phyloP scores from a whole-genome alignment of 345 rosid genomes.

The Toxicodendron radicans region DNA sequence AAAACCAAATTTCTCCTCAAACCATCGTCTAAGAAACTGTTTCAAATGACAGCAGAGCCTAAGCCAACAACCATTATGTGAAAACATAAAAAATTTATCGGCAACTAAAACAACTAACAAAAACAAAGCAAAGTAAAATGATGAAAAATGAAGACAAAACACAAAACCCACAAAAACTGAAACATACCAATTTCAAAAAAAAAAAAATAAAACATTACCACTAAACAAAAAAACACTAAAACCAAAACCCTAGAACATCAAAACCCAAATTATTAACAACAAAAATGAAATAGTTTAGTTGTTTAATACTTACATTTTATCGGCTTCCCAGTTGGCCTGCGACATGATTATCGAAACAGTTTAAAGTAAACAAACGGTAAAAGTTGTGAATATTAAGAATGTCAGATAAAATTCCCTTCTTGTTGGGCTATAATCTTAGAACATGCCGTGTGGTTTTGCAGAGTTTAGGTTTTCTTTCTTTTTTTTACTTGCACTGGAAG shows the following conservation, averaged over 20 bases:
- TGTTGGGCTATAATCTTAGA: background rate
- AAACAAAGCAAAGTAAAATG: background rate
- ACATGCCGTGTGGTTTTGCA: background rate
- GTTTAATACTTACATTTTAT: conserved; percentile 38
- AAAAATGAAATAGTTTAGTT: background rate
- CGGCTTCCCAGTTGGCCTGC: conserved; percentile 45
- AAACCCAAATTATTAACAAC: conserved; percentile 2
- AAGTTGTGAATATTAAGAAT: conserved; percentile 1
- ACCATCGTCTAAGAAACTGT: background rate
- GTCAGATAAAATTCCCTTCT: background rate
- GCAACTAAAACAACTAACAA: background rate
- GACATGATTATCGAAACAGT: conserved; percentile 28
- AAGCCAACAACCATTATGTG: background rate
- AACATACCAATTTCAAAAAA: background rate
- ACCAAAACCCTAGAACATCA: conserved; percentile 7
- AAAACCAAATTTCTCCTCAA: background rate
- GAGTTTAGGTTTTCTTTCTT: background rate
- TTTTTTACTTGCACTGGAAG: background rate
- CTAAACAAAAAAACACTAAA: background rate
- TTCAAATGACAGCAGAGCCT: background rate
- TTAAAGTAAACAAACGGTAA: background rate
- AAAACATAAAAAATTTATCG: background rate
- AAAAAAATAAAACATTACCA: background rate
- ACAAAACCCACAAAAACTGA: conserved; percentile 7
- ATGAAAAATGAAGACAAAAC: background rate